Base-by-base conservation (phyloP, 805 yeast species). In the Wilhelminamyces savonicus region DNA sequence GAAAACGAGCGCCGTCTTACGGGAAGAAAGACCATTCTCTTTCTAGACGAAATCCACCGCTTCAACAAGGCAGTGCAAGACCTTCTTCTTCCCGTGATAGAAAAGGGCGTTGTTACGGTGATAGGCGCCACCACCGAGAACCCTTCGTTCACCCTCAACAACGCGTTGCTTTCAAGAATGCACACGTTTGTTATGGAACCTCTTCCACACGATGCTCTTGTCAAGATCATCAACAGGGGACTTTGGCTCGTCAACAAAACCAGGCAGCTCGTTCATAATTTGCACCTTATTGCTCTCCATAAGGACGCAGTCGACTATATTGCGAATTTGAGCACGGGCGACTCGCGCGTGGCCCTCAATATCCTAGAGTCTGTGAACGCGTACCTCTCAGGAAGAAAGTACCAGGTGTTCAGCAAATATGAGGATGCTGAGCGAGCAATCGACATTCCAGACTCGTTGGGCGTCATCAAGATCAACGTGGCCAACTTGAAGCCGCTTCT, bases 261-360 rank as follows among this genome's bases (percentile, higher is more conserved):
- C 11, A 58, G 94, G 34, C 73, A 71, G 35, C 39, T 67, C n/a
- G 53, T 80, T 1, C 57, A 69, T 41, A 53, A 68, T 3, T 58
- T 66, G 24, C 72, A 73, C 13, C 62, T 72, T 7, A 53, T 82
- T 20, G 67, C 71, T 13, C 52, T 87, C 21, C 54, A 67, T 6
- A 66, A 68, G 27, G 78, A 71, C 3, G 74, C 83, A 0, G 57
- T 82, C 23, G 76, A 75, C 23, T 79, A 84, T 48, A 59, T 90
- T 4, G 80, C 85, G 4, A 76, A 74, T 26, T 57, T 87, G 7
- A 71, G 94, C 0, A 78, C 81, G 40, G 99, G 98, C 2, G 97
- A 92, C 51, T 86, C 95, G 0, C 63, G 98, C 29, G 72, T 78
- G 14, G 92, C 94, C 0, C 59, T 92, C 16, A 87, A 88, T 39